Percentiles rank a stretch among this genome's conserved stretches.
phyloP scores from a whole-genome alignment of 768 basidiomycete genomes.

The Auriscalpium vulgare region DNA sequence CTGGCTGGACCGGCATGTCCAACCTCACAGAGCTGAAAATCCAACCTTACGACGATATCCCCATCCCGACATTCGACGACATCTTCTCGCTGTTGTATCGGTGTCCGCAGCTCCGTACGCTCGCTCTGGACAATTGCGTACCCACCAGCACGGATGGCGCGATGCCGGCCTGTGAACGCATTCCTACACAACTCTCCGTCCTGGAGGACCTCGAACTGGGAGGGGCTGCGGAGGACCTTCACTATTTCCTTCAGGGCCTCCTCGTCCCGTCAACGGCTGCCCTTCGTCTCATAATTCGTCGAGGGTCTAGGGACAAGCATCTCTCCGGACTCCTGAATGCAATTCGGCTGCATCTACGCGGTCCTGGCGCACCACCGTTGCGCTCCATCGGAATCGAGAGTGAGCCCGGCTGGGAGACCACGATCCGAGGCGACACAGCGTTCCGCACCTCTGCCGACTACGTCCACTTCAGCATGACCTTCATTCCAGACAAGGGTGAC shows the following conservation, averaged over 20 bases:
- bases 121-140: background rate
- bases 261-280: background rate
- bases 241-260: background rate
- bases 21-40: background rate
- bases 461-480: background rate
- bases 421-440: background rate
- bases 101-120: background rate
- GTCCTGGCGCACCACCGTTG: background rate
- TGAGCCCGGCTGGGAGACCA: background rate
- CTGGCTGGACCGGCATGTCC: background rate
- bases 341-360: background rate
- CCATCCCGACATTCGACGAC: background rate
- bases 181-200: background rate
- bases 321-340: background rate
- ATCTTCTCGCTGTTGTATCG: background rate
- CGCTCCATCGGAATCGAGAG: background rate
- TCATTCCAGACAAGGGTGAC: background rate
- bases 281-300: background rate
- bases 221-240: background rate
- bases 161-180: background rate
- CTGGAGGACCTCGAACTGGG: background rate
- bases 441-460: background rate
- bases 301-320: background rate
- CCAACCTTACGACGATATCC: background rate
- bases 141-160: background rate